Conservation (phyloP, 2,329 filamentous ascomycete genomes). For the Curvularia spicifera region DNA sequence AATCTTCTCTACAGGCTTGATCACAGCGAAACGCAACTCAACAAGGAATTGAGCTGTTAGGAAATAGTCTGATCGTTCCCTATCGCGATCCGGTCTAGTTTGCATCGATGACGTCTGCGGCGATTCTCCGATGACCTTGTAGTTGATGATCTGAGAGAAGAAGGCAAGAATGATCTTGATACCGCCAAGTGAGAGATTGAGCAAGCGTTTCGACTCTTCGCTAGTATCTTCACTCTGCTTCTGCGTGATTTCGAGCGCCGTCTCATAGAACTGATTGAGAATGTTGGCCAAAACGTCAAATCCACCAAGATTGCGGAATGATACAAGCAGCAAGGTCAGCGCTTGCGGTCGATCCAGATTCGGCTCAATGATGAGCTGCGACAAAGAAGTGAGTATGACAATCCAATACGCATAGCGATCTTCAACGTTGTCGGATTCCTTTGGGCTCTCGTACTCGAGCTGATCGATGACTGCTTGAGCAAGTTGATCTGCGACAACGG, state of each 20-base stretch:
- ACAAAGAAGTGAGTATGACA: constrained; percentile 76
- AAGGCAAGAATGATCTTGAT: constrained; percentile 86
- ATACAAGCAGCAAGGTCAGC: constrained; percentile 77
- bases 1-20: constrained; percentile 76
- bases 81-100: constrained; percentile 60
- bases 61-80: constrained; percentile 66
- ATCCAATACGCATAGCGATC: constrained; percentile 80
- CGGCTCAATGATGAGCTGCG: constrained; percentile 79
- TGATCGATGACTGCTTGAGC: constrained; percentile 74
- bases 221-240: constrained; percentile 53
- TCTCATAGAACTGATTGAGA: constrained; percentile 70
- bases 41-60: constrained; percentile 78
- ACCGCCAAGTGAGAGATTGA: constrained; percentile 62
- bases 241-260: constrained; percentile 59
- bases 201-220: constrained; percentile 49
- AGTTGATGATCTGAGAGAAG: constrained; percentile 76
- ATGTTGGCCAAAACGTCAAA: constrained; percentile 76
- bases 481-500: constrained; percentile 69
- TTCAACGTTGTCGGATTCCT: constrained; percentile 60
- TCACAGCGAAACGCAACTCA: constrained; percentile 79
- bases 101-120: constrained; percentile 64
- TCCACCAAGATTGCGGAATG: constrained; percentile 83
- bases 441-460: constrained; percentile 60
- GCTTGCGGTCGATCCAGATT: constrained; percentile 50
- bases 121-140: constrained; percentile 82